A percentile compares a stretch with the other conserved stretches of the same genome.
Conservation (phyloP, 768 basidiomycete species). For the Lactarius akahatsu region DNA sequence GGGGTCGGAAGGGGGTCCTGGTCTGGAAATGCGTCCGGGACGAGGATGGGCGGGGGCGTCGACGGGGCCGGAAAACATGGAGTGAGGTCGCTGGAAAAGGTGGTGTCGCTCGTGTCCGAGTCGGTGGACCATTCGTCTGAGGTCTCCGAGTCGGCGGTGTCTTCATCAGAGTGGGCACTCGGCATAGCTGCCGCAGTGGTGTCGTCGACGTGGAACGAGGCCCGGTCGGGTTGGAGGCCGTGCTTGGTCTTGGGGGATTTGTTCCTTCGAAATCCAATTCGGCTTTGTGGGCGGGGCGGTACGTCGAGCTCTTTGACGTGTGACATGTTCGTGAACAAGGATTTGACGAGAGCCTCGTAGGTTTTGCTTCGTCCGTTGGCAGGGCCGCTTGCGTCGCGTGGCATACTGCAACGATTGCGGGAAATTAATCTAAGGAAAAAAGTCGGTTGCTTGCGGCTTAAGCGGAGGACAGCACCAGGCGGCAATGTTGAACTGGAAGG, state of each 20-base stretch:
- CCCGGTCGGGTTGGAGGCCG: slow-evolving; percentile 2
- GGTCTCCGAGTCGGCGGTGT: slow-evolving; percentile 26
- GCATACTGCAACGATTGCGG: slow-evolving; percentile 9
- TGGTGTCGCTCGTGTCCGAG: slow-evolving; percentile 25
- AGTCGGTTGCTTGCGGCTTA: slow-evolving; percentile 2
- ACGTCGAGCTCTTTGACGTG: slow-evolving; percentile 21
- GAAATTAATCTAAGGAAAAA: neutral
- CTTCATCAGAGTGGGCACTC: slow-evolving; percentile 21
- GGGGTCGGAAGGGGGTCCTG: neutral
- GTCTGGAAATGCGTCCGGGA: slow-evolving; percentile 23
- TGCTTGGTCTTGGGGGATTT: neutral
- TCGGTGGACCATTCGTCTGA: slow-evolving; percentile 31
- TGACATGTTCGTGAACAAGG: slow-evolving; percentile 27
- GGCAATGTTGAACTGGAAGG: slow-evolving; percentile 9
- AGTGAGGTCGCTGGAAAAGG: slow-evolving; percentile 6
- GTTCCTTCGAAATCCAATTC: slow-evolving; percentile 26
- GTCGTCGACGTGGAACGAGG: neutral
- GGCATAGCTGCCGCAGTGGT: neutral
- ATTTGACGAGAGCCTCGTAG: slow-evolving; percentile 29
- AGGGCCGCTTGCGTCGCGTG: slow-evolving; percentile 18
- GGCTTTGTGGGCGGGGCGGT: slow-evolving; percentile 29
- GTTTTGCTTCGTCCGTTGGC: slow-evolving; percentile 15
- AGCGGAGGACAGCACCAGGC: slow-evolving; percentile 4
- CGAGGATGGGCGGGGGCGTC: slow-evolving; percentile 15
- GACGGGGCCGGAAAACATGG: slow-evolving; percentile 11